Conservation (phyloP, 768 basidiomycete species). For the Rossbeevera mucosa region DNA sequence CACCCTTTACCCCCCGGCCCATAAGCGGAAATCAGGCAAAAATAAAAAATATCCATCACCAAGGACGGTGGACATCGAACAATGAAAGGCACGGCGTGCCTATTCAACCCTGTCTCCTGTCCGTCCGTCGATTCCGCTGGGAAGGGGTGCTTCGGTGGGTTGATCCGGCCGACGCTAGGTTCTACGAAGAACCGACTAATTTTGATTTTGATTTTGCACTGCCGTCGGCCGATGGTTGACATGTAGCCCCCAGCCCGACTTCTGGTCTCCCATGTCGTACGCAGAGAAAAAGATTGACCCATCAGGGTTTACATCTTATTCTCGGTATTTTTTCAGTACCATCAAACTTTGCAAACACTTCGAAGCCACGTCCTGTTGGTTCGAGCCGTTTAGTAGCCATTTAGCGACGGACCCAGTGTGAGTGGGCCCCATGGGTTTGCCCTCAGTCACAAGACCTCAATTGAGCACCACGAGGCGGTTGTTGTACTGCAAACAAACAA, state of each 20-base stretch:
- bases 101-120: background rate
- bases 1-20: background rate
- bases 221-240: too few relatives aligned
- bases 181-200: background rate
- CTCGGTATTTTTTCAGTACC: background rate
- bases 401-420: background rate
- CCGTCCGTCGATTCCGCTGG: background rate
- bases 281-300: background rate
- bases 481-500: background rate
- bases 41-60: background rate
- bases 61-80: background rate
- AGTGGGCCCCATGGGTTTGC: background rate
- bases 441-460: background rate
- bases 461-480: background rate
- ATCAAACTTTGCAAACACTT: background rate
- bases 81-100: background rate
- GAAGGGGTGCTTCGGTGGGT: background rate
- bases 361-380: background rate
- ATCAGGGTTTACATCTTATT: background rate
- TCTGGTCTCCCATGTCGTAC: background rate
- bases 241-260: background rate
- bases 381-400: background rate
- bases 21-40: background rate
- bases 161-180: background rate
- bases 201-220: background rate